These are phyloP conservation scores for Silene latifolia DNA, from an alignment of 148 eudicot genomes.

Conservation along the genomic window DNA sequence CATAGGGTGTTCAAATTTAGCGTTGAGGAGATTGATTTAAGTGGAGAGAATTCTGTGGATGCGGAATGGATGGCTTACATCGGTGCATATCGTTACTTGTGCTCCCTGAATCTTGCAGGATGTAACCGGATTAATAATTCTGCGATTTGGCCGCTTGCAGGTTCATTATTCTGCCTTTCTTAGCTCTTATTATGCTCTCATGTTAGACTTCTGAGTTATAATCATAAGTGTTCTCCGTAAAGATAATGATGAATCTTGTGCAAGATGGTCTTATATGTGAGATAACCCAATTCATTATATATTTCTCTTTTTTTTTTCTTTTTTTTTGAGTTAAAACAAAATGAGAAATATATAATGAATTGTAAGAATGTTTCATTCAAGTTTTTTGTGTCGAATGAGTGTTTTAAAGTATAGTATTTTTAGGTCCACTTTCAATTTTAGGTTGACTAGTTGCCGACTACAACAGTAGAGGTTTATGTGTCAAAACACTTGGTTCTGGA, in stretches of 20 bases:
- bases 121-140: slow-evolving; percentile 65
- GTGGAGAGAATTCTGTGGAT: slow-evolving; percentile 75
- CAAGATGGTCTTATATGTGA: not conserved
- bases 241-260: not conserved
- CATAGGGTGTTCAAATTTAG: slow-evolving; percentile 62
- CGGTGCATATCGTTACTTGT: slow-evolving; percentile 64
- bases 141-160: slow-evolving; percentile 77
- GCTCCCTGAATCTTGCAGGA: slow-evolving; percentile 58
- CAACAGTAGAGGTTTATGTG: no score
- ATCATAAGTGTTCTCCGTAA: not conserved
- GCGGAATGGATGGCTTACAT: slow-evolving; percentile 93
- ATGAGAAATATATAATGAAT: no score
- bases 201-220: not conserved
- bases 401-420: not conserved
- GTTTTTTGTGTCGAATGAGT: not conserved
- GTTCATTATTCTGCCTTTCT: slow-evolving; percentile 23
- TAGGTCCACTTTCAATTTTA: not conserved
- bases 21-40: slow-evolving; percentile 67
- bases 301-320: no score
- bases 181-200: not conserved
- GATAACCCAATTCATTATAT: not conserved
- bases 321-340: no score
- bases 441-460: not conserved
- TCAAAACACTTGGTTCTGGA: not conserved
- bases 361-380: no score